Evolutionary conservation across 169 alveolate genomes (phyloP), one percentile per base, ranked within the genome.

Genomic region (Eimeria praecox): DNA sequence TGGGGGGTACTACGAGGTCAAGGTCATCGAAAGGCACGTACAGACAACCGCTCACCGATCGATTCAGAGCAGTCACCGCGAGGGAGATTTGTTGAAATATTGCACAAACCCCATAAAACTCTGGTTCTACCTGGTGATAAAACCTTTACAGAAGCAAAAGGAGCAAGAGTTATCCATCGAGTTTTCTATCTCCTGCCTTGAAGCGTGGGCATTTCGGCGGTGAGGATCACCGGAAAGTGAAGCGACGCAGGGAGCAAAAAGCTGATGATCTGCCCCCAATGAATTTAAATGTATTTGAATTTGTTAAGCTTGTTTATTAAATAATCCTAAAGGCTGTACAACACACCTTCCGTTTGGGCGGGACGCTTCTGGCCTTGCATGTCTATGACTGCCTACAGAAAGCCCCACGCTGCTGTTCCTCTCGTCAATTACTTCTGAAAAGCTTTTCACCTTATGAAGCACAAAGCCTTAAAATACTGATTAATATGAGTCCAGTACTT

Each of bases 351-450:
- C 33, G 1, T 3, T 3, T 35, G 46, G 30, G 78, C 40, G 27
- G 22, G 40, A 10, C 52, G 49, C 12, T 71, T 12, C 42, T 44
- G 12, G 44, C 62, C 88, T 78, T 44, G 88, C 88, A 78, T 78
- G 88, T 78, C 64, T 64, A 78, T 27, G 44, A 24, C 62, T 75
- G 85, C 56, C 16, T 44, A 78, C 66, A n/a, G 88, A 78, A 78
- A 78, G 88, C 88, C 88, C 88, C 88, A 44, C 52, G 0, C 30
- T 71, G 24, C 44, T 3, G 27, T 16, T 38, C 52, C 3, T 10
- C 12, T 14, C 14, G n/a, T 35, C 27, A 35, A 71, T 4, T 35
- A 2, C 30, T 71, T 18, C 8, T 35, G 82, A 6, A 2, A 6
- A 18, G 52, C 8, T 22, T 18, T 35, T 14, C 52, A 18, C 30